Percentiles rank a stretch among this genome's conserved stretches.
Evolutionary conservation across 164 flowering plant species (phyloP).

Genomic region (Magnolia changhungtana): DNA sequence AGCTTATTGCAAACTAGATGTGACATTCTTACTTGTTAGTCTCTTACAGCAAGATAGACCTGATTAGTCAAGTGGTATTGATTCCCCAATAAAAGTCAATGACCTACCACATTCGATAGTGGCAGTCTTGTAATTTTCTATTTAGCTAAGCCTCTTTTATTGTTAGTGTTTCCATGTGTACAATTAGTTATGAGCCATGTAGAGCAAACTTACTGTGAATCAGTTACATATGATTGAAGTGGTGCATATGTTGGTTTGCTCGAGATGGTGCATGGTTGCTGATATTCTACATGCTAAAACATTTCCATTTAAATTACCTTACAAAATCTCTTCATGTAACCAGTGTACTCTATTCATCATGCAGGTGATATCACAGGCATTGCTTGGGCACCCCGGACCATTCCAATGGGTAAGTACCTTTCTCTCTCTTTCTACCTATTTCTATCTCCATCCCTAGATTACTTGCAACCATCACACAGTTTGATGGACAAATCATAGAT

Average conservation of each 20-base stretch:
- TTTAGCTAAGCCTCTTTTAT: no score
- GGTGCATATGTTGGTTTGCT: not conserved
- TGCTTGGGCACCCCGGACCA: constrained; percentile 67
- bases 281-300: not conserved
- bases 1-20: no score
- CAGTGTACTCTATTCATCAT: constrained; percentile 9
- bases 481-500: not conserved
- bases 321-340: not conserved
- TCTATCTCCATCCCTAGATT: no score
- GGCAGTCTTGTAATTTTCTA: no score
- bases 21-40: no score
- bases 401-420: constrained; percentile 52
- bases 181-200: no score
- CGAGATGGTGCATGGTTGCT: not conserved
- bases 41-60: no score
- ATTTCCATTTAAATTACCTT: not conserved
- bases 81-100: no score
- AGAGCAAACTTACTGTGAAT: not conserved
- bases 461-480: not conserved
- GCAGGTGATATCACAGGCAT: constrained; percentile 90
- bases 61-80: no score
- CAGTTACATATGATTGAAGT: not conserved
- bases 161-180: no score
- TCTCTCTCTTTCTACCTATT: not conserved
- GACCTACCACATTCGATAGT: no score